These are phyloP conservation scores for Rosa rugosa DNA, from an alignment of 306 rosid genomes.

Conservation along the genomic window DNA sequence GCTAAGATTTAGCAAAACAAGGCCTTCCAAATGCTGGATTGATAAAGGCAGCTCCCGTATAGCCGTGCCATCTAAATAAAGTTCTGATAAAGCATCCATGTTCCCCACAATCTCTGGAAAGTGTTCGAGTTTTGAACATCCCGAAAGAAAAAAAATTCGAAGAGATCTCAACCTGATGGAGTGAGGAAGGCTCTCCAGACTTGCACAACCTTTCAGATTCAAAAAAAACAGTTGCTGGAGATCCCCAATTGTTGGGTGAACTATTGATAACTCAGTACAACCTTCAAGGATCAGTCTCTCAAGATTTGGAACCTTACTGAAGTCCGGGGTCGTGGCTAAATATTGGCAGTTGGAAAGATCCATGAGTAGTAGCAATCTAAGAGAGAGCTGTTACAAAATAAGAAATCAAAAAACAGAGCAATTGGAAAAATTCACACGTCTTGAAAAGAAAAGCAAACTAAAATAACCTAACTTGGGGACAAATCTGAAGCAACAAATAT, in stretches of 20 bases:
- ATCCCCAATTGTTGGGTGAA: conserved; percentile 14
- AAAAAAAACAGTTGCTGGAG: conserved; percentile 6
- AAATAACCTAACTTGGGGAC: too few relatives aligned
- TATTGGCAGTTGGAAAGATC: conserved; percentile 4
- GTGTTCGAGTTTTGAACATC: conserved; percentile 1
- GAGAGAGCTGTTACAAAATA: not conserved
- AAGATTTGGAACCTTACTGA: conserved; percentile 13
- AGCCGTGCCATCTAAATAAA: conserved; percentile 15
- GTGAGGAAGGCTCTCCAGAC: not conserved
- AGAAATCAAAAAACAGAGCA: not conserved
- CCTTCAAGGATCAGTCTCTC: conserved; percentile 13
- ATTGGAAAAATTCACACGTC: too few relatives aligned
- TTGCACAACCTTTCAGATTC: not conserved
- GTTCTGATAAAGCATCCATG: not conserved
- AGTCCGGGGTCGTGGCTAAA: conserved; percentile 9
- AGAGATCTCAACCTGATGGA: not conserved
- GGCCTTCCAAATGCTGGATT: not conserved
- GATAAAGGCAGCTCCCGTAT: conserved; percentile 7
- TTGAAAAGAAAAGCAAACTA: too few relatives aligned
- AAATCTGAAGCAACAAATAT: too few relatives aligned
- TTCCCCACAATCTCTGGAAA: conserved; percentile 18
- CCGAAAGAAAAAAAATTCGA: not conserved
- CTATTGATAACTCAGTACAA: not conserved
- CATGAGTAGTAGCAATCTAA: not conserved
- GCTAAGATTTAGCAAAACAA: not conserved